Conservation (phyloP, 202 grass and related monocot species). For the Panicum virgatum region DNA sequence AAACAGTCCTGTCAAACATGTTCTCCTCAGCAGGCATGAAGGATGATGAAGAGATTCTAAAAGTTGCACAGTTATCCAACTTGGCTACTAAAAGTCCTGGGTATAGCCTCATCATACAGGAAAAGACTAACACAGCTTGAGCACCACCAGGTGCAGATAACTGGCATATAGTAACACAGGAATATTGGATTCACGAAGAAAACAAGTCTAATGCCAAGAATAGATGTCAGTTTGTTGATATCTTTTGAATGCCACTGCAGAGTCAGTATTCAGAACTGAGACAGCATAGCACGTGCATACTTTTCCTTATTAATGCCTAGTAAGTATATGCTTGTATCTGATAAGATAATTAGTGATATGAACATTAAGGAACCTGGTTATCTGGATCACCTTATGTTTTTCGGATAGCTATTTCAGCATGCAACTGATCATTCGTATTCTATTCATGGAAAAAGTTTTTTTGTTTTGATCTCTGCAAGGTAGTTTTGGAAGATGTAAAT, state of each 20-base stretch:
- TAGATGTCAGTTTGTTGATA: background rate
- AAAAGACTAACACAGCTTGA: conserved; percentile 17
- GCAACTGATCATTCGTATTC: background rate
- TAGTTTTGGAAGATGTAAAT: background rate
- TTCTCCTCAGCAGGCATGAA: conserved; percentile 51
- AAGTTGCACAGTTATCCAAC: conserved; percentile 42
- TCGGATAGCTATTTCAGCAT: conserved; percentile 7
- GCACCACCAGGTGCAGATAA: background rate
- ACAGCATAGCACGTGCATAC: background rate
- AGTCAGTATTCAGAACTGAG: conserved; percentile 1
- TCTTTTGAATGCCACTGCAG: background rate
- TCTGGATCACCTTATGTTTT: background rate
- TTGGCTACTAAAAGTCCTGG: conserved; percentile 53
- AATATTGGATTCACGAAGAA: background rate
- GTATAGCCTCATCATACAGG: conserved; percentile 60
- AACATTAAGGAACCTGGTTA: background rate
- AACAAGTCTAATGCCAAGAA: conserved; percentile 29
- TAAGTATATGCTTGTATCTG: background rate
- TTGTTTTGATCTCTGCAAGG: background rate
- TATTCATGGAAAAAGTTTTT: background rate
- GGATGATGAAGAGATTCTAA: conserved; percentile 46
- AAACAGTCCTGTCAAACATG: conserved; percentile 61
- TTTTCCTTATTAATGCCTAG: background rate
- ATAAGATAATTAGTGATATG: background rate
- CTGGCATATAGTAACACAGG: conserved; percentile 14